phyloP scores from a whole-genome alignment of 83 land plant species.

The Picea engelmannii region DNA sequence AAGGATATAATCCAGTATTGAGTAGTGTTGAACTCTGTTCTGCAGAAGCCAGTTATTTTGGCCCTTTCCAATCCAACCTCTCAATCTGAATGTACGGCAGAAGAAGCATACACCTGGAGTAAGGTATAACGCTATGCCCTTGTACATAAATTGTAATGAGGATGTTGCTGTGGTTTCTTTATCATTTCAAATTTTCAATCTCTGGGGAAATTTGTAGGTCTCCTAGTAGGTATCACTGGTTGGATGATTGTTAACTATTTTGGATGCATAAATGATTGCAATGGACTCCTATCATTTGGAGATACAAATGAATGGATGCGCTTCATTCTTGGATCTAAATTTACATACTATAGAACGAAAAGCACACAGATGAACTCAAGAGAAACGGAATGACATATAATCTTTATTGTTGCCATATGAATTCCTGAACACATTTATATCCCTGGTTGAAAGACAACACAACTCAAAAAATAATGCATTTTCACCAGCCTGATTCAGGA shows the following conservation, averaged over 20 bases:
- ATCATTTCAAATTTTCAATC: not conserved
- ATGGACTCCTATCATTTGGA: not conserved
- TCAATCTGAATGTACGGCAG: slow-evolving; percentile 62
- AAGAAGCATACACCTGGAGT: slow-evolving; percentile 53
- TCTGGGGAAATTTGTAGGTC: not conserved
- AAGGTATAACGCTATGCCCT: slow-evolving; percentile 28
- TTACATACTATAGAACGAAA: not conserved
- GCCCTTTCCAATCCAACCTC: slow-evolving; percentile 60
- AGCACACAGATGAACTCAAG: not conserved
- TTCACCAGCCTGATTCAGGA: not conserved
- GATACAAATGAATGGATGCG: not conserved
- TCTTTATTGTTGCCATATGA: not conserved
- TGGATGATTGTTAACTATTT: not conserved
- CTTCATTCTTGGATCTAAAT: not conserved
- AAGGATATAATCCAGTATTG: not conserved
- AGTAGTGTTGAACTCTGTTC: not conserved
- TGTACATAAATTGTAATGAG: not conserved
- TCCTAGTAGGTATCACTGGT: not conserved
- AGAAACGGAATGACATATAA: not conserved
- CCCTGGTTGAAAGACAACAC: not conserved
- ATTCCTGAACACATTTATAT: not conserved
- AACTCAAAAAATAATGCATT: not conserved
- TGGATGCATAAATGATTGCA: not conserved
- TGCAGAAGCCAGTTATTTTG: slow-evolving; percentile 54
- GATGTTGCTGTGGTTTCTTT: not conserved